Evolutionary conservation across 495 filamentous ascomycete species (phyloP), one percentile per base, ranked within the genome.

Genomic region (Podospora sp.): DNA sequence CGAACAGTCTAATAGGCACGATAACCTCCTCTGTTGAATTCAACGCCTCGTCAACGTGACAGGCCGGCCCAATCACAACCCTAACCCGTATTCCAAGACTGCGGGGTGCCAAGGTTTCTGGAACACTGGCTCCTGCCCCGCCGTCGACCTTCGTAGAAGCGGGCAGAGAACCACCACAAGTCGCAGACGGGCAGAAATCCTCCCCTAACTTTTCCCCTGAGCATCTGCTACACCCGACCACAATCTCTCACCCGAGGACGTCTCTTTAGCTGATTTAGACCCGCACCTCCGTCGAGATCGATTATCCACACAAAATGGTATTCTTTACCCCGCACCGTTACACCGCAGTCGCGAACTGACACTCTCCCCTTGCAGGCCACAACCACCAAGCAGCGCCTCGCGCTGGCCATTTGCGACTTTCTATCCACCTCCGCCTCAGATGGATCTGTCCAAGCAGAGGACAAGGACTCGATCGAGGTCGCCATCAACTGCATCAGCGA

Each of bases 371-470:
- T 22, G 58, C 53, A 81, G 79, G 72, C 77, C 56, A 78, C 79
- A 66, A 90, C 91, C 69, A 89, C 93, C 67, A 96, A 97, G 81
- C 96, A 99, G 84, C 92, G 94, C 80, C 88, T 99, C 65, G 96
- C 95, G 73, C 91, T 98, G 76, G 93, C 96, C 72, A 93, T 99
- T 78, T 91, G 96, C 82, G 92, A 97, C 81, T 99, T 97, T 84
- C 89, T 99, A 29, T 85, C 85, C 63, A 88, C 86, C 70, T 97
- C 92, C 63, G 81, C 92, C 68, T 93, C 87, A 66, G 95, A 99
- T 72, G 94, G 94, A 71, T 95, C 93, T 29, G 85, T 98, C 46
- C 84, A 88, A 20, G 74, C 88, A 70, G 96, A 98, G 58, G 95
- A 99, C 75, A 84, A 87, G 66, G 95, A 98, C 76, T 91, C 88